Base-by-base conservation (phyloP, 257 asterid species). In the Ajuga chamaepitys region DNA sequence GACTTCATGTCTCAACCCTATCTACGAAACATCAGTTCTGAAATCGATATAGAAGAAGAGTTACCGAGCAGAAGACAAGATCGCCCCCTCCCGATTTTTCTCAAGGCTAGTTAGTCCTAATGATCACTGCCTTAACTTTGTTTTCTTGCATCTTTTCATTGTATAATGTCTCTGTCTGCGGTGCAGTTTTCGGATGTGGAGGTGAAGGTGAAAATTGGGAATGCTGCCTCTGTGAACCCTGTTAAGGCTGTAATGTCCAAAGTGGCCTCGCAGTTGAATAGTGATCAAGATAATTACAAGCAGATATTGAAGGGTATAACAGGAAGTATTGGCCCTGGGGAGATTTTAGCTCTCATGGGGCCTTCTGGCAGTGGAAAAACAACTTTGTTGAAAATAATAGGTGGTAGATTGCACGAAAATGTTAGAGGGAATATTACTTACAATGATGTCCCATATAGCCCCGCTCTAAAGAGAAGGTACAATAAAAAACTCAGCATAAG, bases 351-450 rank as follows among this genome's bases (percentile, higher is more conserved):
- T 45, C 79, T 93, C 28, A 87, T 93, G 99, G 99, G 99, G 55
- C 99, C 99, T 67, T 93, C 99, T 2, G 99, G 99, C 13, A 89
- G 99, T 58, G 97, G 99, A 5, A 93, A 93, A 72, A 93, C 99
- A 3, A 87, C 97, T 5, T 40, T 93, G 70, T 72, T 93, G 53
- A 89, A 82, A 80, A 82, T 93, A 24, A 47, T 89, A 22, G 95
- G 97, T 0, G 99, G 94, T 20, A 71, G 97, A 73, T 66, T 88
- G 80, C 75, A 67, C 0, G 96, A 87, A 40, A 86, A 89, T 62
- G 88, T 87, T 41, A 87, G 62, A 47, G 99, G 99, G 64, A 75
- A 73, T 8, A 67, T 93, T 47, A 84, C 95, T 17, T 93, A 86
- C 85, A 93, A 93, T 32, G 95, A 86, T 63, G 76, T 80, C 53